Conservation (phyloP, 371 early-diverging fungal species). For the Rhizomucor miehei region DNA sequence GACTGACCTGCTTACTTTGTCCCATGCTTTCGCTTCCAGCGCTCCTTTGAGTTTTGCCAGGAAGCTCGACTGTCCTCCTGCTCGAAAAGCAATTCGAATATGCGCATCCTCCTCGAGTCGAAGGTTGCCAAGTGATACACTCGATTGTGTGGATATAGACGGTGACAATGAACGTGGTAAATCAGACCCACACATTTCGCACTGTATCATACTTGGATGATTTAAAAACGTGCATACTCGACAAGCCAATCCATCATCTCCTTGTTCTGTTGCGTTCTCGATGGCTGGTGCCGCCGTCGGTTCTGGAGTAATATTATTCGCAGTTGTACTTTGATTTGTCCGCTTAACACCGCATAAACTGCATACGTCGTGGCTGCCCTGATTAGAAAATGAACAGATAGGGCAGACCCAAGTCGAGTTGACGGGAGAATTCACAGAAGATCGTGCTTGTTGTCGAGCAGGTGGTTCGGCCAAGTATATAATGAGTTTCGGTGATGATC, state of each 20-base stretch:
- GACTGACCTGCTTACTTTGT: slow-evolving; percentile 21
- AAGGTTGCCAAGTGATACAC: background rate
- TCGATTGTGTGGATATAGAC: slow-evolving; percentile 3
- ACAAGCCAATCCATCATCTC: slow-evolving; percentile 44
- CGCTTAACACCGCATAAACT: slow-evolving; percentile 70
- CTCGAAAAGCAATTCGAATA: slow-evolving; percentile 78
- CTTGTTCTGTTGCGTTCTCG: slow-evolving; percentile 4
- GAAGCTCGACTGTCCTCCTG: slow-evolving; percentile 66
- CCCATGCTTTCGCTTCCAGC: slow-evolving; percentile 64
- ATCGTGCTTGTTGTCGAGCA: slow-evolving; percentile 8
- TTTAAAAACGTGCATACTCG: slow-evolving; percentile 83
- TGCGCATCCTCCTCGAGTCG: slow-evolving; percentile 9
- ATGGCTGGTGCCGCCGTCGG: slow-evolving; percentile 1
- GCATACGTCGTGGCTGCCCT: slow-evolving; percentile 51
- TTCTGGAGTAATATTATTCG: too few species aligned
- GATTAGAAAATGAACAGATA: slow-evolving; percentile 71
- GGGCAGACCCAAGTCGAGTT: slow-evolving; percentile 66
- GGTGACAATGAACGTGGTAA: slow-evolving; percentile 23
- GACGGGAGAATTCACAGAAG: slow-evolving; percentile 1
- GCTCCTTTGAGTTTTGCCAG: slow-evolving; percentile 57
- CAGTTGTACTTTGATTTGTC: too few species aligned
- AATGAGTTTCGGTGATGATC: slow-evolving; percentile 66
- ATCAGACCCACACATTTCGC: slow-evolving; percentile 76
- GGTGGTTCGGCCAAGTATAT: slow-evolving; percentile 37
- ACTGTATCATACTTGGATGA: slow-evolving; percentile 72